Base-by-base conservation (phyloP, 2,329 filamentous ascomycete species). In the Talaromyces sp. region DNA sequence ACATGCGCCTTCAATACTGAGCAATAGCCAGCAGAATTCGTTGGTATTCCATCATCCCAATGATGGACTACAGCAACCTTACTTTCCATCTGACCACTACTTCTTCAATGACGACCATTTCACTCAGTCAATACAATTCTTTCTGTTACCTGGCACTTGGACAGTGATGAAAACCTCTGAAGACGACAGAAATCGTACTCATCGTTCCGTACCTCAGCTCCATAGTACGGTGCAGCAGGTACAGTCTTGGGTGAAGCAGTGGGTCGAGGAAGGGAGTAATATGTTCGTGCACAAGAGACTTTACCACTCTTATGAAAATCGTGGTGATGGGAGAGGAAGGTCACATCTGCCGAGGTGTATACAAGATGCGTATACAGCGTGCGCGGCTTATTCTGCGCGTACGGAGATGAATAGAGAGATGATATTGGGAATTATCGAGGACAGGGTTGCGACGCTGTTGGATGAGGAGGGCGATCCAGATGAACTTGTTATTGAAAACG, bases 331-430 rank as follows among this genome's bases (percentile, higher is more conserved):
- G 19, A 16, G 16, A 16, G 14, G 16, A 11, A 19, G 9, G 4
- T 14, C 57, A 22, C 52, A 31, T n/a, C 59, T 65, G 59, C 60
- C 64, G 37, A 65, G 61, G 39, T 65, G 64, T 22, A 54, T 65
- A 24, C 64, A 65, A 35, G 64, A 65, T 41, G 64, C 60, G 5
- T 65, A 65, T 37, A 62, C 43, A 1, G 33, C 64, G 1, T 37
- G 52, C 35, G 64, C 64, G 4, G 43, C 64, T 37, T 65, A 62
- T 57, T 65, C 52, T 37, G 31, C 50, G 11, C 43, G 39, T 37
- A 65, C 52, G 16, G 10, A 33, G 35, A 61, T n/a, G 14, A 62
- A 59, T 54, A 48, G 16, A 16, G 19, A 58, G 16, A 54, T 62
- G 60, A 27, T 43, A 22, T 19, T 65, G 45, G 9, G 24, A 0